Evolutionary conservation across 192 early-diverging fungal genomes (phyloP).

Genomic region (Neocallimastix lanati): DNA sequence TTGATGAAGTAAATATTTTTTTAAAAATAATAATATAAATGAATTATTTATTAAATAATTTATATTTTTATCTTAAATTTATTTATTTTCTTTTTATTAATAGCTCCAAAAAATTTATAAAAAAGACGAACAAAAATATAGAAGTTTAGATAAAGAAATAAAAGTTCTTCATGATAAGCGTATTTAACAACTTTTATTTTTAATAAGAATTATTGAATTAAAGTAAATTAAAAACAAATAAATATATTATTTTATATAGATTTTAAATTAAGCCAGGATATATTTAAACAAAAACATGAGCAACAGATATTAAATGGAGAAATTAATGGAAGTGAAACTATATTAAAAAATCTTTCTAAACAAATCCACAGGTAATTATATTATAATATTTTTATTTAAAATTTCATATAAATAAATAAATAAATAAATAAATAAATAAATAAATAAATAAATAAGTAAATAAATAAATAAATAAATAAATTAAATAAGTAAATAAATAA

Average conservation of each 20-base stretch:
- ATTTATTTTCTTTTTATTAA: neutral
- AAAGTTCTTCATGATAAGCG: slow-evolving; percentile 28
- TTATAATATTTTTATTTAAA: too few species aligned
- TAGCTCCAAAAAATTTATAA: slow-evolving; percentile 20
- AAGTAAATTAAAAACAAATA: too few species aligned
- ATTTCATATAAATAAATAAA: too few species aligned
- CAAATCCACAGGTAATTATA: slow-evolving; percentile 21
- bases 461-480: too few species aligned
- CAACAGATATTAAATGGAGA: slow-evolving; percentile 28
- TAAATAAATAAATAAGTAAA: too few species aligned
- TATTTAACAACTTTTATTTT: too few species aligned
- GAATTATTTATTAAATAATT: neutral
- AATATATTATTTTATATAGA: too few species aligned
- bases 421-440: too few species aligned
- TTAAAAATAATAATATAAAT: neutral
- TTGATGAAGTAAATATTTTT: slow-evolving; percentile 16
- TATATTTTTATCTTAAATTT: neutral
- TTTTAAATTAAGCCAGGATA: slow-evolving; percentile 30
- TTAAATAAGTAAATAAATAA: too few species aligned
- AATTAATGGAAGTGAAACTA: slow-evolving; percentile 30
- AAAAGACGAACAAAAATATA: slow-evolving; percentile 22
- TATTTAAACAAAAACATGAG: slow-evolving; percentile 31
- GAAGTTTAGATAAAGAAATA: slow-evolving; percentile 27
- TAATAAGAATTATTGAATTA: too few species aligned
- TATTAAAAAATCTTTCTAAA: slow-evolving; percentile 19